phyloP scores from a whole-genome alignment of 202 grass and related monocot genomes.

The Setaria italica region DNA sequence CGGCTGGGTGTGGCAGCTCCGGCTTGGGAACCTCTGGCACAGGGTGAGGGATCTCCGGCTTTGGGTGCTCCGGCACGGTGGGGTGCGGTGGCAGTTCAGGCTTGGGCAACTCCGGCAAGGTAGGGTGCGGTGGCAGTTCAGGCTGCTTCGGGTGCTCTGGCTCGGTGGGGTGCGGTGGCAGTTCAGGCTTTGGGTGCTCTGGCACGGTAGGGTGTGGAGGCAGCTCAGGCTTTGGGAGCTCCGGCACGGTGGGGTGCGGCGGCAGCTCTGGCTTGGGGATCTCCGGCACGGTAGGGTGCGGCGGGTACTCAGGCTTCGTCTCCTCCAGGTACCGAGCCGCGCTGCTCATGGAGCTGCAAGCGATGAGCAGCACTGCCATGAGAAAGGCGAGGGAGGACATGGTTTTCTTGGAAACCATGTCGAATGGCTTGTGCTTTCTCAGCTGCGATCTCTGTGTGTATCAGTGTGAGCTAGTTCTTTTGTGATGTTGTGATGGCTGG shows the following conservation, averaged over 20 bases:
- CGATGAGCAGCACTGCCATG: constrained; percentile 27
- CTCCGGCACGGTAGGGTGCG: constrained; percentile 16
- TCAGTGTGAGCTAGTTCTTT: not conserved
- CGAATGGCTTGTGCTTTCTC: not conserved
- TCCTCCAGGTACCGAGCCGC: constrained; percentile 47
- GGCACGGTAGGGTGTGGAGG: constrained; percentile 4
- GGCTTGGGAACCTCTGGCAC: not conserved
- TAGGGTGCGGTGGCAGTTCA: not conserved
- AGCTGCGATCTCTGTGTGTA: not conserved
- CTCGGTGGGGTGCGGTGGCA: not conserved
- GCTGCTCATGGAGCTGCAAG: constrained; percentile 40
- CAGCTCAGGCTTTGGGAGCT: not conserved
- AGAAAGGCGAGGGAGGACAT: constrained; percentile 38
- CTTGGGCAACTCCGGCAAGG: not conserved
- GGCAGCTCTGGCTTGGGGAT: not conserved
- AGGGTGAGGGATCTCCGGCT: not conserved
- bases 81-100: constrained; percentile 30
- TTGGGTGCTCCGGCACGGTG: not conserved
- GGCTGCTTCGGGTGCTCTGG: constrained; percentile 9
- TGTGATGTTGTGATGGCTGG: constrained; percentile 11
- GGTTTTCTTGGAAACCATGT: constrained; percentile 38
- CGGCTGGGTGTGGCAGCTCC: not conserved
- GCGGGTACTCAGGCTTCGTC: constrained; percentile 25
- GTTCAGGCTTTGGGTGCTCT: not conserved
- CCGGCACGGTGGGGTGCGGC: not conserved